Evolutionary conservation across 2,329 filamentous ascomycete species (phyloP).

Genomic region (Ceratocystis lukuohia): DNA sequence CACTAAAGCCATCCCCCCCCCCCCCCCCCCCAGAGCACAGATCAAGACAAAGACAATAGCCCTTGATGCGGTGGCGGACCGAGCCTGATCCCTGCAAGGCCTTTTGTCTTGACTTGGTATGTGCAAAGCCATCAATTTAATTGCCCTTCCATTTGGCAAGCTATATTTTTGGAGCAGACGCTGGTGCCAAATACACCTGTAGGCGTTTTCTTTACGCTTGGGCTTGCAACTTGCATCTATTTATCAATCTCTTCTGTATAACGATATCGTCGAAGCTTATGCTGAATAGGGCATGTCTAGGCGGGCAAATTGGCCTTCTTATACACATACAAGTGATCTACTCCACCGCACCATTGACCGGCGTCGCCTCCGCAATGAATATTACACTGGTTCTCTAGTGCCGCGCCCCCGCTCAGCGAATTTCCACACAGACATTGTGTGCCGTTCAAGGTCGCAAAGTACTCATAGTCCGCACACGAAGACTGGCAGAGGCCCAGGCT

Average conservation of each 20-base stretch:
- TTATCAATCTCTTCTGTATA: no score
- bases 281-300: background rate
- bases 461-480: constrained; percentile 7
- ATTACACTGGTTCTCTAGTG: constrained; percentile 10
- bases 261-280: no score
- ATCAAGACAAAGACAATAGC: background rate
- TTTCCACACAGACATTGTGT: constrained; percentile 12
- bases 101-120: background rate
- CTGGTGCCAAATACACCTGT: background rate
- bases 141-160: background rate
- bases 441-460: constrained; percentile 14
- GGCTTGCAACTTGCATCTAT: no score
- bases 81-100: background rate
- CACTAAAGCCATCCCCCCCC: no score
- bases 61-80: background rate
- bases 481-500: constrained; percentile 7
- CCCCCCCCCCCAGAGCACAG: background rate
- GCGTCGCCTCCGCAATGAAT: constrained; percentile 8
- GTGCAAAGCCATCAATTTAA: background rate
- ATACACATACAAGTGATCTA: constrained; percentile 12
- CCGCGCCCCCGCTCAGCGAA: constrained; percentile 6
- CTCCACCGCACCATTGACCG: constrained; percentile 10
- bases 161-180: background rate
- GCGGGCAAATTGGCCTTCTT: constrained; percentile 15
- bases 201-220: no score